phyloP scores from a whole-genome alignment of 345 rosid species.

The Turritis glabra region DNA sequence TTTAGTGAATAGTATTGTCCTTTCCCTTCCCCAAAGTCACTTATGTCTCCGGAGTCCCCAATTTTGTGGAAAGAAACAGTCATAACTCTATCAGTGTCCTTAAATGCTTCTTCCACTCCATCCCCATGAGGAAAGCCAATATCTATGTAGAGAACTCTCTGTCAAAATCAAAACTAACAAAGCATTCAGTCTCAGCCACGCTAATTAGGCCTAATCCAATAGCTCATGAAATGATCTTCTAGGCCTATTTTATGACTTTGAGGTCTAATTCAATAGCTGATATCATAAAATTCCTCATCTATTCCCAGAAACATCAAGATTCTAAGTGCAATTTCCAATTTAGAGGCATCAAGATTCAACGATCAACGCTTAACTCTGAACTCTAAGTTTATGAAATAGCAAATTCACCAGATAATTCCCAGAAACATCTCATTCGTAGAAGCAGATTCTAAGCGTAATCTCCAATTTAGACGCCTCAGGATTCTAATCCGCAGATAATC shows the following conservation, averaged over 20 bases:
- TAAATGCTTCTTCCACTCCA: conserved; percentile 87
- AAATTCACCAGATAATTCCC: too few species aligned
- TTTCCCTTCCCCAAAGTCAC: conserved; percentile 31
- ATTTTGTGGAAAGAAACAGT: conserved; percentile 82
- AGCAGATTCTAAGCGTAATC: background rate
- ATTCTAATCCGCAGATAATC: background rate
- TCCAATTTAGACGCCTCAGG: background rate
- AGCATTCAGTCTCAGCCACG: background rate
- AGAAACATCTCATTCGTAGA: too few species aligned
- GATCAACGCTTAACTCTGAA: background rate
- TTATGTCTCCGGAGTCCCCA: conserved; percentile 75
- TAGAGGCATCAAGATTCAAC: background rate
- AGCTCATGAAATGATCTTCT: too few species aligned
- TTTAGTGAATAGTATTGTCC: conserved; percentile 56
- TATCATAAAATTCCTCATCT: too few species aligned
- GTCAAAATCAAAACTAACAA: conserved; percentile 28
- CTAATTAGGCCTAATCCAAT: too few species aligned
- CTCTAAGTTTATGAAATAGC: background rate
- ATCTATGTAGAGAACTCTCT: conserved; percentile 85
- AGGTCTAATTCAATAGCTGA: too few species aligned
- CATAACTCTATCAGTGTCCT: conserved; percentile 88
- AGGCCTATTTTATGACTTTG: too few species aligned
- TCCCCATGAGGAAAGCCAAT: conserved; percentile 90
- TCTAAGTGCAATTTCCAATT: too few species aligned
- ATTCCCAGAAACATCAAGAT: too few species aligned